Conservation (phyloP, 768 basidiomycete genomes). For the Chiua virens region DNA sequence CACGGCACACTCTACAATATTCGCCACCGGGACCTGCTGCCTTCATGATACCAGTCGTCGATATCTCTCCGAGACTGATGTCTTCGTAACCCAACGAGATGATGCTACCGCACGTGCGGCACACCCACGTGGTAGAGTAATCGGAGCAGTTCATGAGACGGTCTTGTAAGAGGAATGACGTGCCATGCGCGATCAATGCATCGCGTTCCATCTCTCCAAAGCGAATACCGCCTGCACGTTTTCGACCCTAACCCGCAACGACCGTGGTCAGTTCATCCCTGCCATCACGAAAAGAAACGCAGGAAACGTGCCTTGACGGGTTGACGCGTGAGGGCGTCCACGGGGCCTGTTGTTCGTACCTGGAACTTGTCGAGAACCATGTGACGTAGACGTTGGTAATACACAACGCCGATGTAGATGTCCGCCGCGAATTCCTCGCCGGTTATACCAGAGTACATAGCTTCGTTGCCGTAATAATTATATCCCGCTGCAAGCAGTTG, state of each 20-base stretch:
- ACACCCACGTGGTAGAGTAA: slow-evolving; percentile 99
- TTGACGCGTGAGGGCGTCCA: slow-evolving; percentile 93
- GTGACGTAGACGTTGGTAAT: slow-evolving; percentile 97
- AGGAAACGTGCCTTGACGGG: slow-evolving; percentile 80
- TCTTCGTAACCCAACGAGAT: slow-evolving; percentile 97
- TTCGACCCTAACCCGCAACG: slow-evolving; percentile 72
- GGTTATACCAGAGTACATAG: slow-evolving; percentile 99
- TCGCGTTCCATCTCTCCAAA: slow-evolving; percentile 99
- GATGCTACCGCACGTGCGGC: slow-evolving; percentile 92
- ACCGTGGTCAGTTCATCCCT: slow-evolving; percentile 4
- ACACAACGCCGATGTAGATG: slow-evolving; percentile 97
- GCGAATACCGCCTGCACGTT: slow-evolving; percentile 97
- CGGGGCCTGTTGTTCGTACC: slow-evolving; percentile 96
- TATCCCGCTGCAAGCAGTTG: slow-evolving; percentile 93
- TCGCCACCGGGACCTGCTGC: slow-evolving; percentile 81
- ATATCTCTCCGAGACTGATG: slow-evolving; percentile 65
- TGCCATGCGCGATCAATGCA: slow-evolving; percentile 97
- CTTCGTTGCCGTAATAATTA: slow-evolving; percentile 99
- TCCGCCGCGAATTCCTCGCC: slow-evolving; percentile 98
- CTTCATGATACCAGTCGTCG: slow-evolving; percentile 48
- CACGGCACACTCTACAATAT: slow-evolving; percentile 93
- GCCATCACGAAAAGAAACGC: neutral
- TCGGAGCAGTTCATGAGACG: slow-evolving; percentile 99
- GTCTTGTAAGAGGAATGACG: slow-evolving; percentile 97
- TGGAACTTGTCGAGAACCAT: slow-evolving; percentile 99